Base-by-base conservation (phyloP, 208 protist species). In the Crithidia brevicula region DNA sequence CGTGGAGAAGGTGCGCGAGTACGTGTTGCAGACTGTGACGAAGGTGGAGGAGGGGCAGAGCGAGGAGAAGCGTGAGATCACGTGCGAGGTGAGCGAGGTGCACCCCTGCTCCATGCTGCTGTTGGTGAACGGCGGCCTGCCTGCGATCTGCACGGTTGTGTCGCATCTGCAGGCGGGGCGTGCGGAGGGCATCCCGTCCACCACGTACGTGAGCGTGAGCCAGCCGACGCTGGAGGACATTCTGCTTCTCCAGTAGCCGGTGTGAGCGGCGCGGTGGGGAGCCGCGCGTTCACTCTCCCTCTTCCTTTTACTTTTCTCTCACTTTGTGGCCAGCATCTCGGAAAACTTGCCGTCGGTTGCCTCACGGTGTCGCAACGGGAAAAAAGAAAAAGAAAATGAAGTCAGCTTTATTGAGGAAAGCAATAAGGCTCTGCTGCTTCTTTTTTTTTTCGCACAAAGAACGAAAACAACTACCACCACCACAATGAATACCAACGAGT, bases 141-240 rank as follows among this genome's bases (percentile, higher is more conserved):
- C 69, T 11, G 33, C 67, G 47, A 78, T 93, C 61, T 85, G 77
- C 59, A 33, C 30, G 25, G 69, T 71, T 15, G 61, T 84, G 20
- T 67, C 77, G 8, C 72, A 77, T 15, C 46, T 93, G 53, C 79
- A 83, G 51, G 67, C 79, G 13, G 88, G 83, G 25, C 47, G n/a
- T 18, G 51, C 75, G 20, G 36, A 52, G 15, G 84, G 70, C 42
- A 47, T 91, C 18, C 84, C 88, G 20, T 62, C 77, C 4, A 71
- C 83, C 11, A 65, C 67, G 62, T 88, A 88, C 52, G 77, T 88
- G 34, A 82, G 83, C 77, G 81, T 88, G 25, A 82, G 76, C 54
- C 81, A 90, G 70, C 77, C 82, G 27, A 85, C 79, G 22, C 72
- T 93, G 63, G 88, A 93, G 67, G 83, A 93, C 53, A 83, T 91